A percentile compares a stretch with the other conserved stretches of the same genome.
Conservation (phyloP, 768 basidiomycete species). For the Xerocomellus amylosporus region DNA sequence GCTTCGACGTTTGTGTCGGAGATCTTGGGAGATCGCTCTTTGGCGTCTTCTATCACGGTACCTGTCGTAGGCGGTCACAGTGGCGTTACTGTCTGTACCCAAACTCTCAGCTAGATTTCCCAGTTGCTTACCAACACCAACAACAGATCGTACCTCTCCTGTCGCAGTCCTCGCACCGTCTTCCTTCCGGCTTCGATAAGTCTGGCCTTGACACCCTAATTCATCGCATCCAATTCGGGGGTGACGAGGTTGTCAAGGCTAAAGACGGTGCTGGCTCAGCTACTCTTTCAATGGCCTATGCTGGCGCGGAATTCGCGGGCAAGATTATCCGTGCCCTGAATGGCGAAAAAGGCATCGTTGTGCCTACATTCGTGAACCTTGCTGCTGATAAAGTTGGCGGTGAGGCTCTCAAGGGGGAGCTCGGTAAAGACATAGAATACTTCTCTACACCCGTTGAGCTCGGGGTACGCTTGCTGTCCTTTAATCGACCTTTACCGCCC, state of each 20-base stretch:
- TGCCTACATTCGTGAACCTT: slow-evolving; percentile 83
- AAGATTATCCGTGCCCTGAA: slow-evolving; percentile 82
- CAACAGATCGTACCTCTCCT: slow-evolving; percentile 86
- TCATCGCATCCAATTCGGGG: slow-evolving; percentile 91
- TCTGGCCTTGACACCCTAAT: slow-evolving; percentile 58
- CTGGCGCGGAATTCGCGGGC: slow-evolving; percentile 84
- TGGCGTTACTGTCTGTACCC: slow-evolving; percentile 70
- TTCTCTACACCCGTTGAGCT: slow-evolving; percentile 90
- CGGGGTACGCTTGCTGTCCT: slow-evolving; percentile 50
- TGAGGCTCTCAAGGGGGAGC: slow-evolving; percentile 71
- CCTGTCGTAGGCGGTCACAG: slow-evolving; percentile 96
- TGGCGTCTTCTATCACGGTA: slow-evolving; percentile 62
- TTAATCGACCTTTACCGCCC: not conserved
- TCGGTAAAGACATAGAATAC: slow-evolving; percentile 75
- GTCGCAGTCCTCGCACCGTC: slow-evolving; percentile 80
- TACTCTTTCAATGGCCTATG: slow-evolving; percentile 95
- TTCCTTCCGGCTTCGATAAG: slow-evolving; percentile 55
- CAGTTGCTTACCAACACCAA: slow-evolving; percentile 7
- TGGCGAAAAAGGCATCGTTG: slow-evolving; percentile 84
- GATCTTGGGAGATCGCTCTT: slow-evolving; percentile 59
- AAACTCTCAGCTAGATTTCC: not conserved
- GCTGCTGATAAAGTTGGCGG: slow-evolving; percentile 68
- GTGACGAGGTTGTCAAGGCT: slow-evolving; percentile 97
- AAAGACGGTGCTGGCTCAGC: slow-evolving; percentile 91
- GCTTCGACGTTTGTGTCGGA: slow-evolving; percentile 95